Percentiles rank a stretch among this genome's conserved stretches.
phyloP scores from a whole-genome alignment of 352 stramenopile genomes.

The Globisporangium alternatum region DNA sequence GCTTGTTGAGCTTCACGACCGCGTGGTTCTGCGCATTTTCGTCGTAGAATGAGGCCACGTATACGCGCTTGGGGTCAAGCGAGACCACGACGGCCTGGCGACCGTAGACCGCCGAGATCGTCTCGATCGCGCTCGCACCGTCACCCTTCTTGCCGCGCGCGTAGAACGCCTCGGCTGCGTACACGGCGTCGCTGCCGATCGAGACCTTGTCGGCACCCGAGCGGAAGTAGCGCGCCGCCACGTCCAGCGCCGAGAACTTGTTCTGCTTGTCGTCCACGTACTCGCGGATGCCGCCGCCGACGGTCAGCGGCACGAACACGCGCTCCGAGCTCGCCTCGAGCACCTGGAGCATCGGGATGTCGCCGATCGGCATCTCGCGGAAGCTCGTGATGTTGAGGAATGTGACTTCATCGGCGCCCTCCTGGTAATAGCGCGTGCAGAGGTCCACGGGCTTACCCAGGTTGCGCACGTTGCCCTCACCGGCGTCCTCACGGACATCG shows the following conservation, averaged over 20 bases:
- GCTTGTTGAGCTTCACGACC: slow-evolving; percentile 70
- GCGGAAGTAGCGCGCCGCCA: slow-evolving; percentile 96
- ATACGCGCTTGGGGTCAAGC: slow-evolving; percentile 93
- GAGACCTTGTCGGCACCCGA: slow-evolving; percentile 98
- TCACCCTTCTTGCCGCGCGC: slow-evolving; percentile 66
- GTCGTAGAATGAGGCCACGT: slow-evolving; percentile 78
- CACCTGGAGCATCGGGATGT: slow-evolving; percentile 96
- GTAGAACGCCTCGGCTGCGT: slow-evolving; percentile 90
- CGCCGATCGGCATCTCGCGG: slow-evolving; percentile 94
- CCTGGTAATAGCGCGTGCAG: slow-evolving; percentile 94
- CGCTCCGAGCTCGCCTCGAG: slow-evolving; percentile 93
- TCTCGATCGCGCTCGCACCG: slow-evolving; percentile 91
- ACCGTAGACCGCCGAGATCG: slow-evolving; percentile 96
- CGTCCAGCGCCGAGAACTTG: slow-evolving; percentile 92
- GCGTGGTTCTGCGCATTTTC: slow-evolving; percentile 51
- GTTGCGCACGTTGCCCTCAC: slow-evolving; percentile 92
- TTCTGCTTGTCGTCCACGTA: slow-evolving; percentile 91
- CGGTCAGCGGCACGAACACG: slow-evolving; percentile 97
- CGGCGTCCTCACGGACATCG: slow-evolving; percentile 92
- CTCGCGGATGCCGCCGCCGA: slow-evolving; percentile 96
- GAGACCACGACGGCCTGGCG: slow-evolving; percentile 97
- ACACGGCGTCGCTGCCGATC: slow-evolving; percentile 96
- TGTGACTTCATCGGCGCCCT: slow-evolving; percentile 95
- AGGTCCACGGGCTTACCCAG: slow-evolving; percentile 97
- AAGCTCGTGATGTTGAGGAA: slow-evolving; percentile 99